Base-by-base conservation (phyloP, 2,329 filamentous ascomycete genomes). In the Xylariales sp. region DNA sequence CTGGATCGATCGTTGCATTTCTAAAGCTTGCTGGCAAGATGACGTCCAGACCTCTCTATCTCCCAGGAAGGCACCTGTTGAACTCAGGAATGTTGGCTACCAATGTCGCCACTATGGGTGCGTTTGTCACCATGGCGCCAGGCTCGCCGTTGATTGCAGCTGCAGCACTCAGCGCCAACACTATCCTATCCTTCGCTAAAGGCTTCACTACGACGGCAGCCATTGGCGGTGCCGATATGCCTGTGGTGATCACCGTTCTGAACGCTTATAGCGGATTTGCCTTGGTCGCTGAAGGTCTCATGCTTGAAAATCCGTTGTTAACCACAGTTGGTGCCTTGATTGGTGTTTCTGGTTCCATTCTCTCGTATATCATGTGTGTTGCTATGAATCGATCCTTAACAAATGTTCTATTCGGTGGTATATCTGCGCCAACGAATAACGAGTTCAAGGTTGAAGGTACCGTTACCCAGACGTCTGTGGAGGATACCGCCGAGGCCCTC, bases 141-240 rank as follows among this genome's bases (percentile, higher is more conserved):
- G 86, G 84, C 2, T 82, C 83, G 1, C 88, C 88, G 1, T 66
- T 80, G 40, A 84, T 95, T 48, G 89, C 88, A 6, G 88, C 88
- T 1, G 79, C 78, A 1, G 89, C 86, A 31, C 67, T 95, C 2
- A 78, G 81, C 18, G 85, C 84, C 28, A 95, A 86, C 55, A 81
- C 88, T 0, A 67, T 77, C 0, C 67, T 95, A 17, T 90, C 85
- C 43, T 95, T 95, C 59, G 66, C 85, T 44, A 91, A 95, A 59
- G 89, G 89, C 6, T 94, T 80, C 55, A 95, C 88, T 0, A 94
- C 88, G 0, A 95, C 89, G 0, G 76, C 88, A 2, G 87, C 87
- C 1, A 94, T 95, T 53, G 89, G 89, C 16, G 89, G 88, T n/a
- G 88, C 88, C 11, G 89, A 95, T 54, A 95, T 95, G 88, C 88